These are phyloP conservation scores for Albatrellus ellisii DNA, from an alignment of 768 basidiomycete genomes.

Conservation along the genomic window DNA sequence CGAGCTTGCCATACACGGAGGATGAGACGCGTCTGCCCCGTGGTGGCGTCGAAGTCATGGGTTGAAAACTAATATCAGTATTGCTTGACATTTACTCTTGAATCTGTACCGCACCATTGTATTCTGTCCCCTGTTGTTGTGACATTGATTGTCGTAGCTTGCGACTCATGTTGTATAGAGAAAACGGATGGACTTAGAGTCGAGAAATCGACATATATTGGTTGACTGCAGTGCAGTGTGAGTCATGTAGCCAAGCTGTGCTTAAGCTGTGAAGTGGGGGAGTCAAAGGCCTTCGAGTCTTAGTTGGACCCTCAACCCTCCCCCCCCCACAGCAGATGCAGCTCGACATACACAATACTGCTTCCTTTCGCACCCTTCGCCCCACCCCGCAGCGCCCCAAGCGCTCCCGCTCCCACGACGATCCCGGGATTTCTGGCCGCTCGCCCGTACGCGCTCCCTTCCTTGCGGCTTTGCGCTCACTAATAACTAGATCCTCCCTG, in stretches of 20 bases:
- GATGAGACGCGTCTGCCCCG: constrained; percentile 68
- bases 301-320: neutral
- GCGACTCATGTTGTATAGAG: no score
- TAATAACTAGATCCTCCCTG: neutral
- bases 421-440: constrained; percentile 29
- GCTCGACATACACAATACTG: neutral
- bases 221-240: no score
- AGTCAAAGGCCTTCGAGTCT: no score
- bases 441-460: constrained; percentile 32
- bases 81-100: neutral
- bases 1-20: constrained; percentile 49
- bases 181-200: no score
- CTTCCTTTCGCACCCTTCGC: neutral
- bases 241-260: no score
- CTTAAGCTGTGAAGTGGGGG: no score
- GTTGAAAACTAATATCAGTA: constrained; percentile 1
- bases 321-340: neutral
- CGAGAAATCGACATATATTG: no score
- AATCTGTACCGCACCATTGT: neutral
- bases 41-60: constrained; percentile 7
- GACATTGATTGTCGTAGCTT: neutral
- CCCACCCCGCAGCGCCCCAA: constrained; percentile 1
- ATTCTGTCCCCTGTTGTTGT: neutral
- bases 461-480: constrained; percentile 1
- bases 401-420: constrained; percentile 20